Evolutionary conservation across 805 yeast genomes (phyloP), one percentile per base, ranked within the genome.

Genomic region (Metschnikowia amazonensis): DNA sequence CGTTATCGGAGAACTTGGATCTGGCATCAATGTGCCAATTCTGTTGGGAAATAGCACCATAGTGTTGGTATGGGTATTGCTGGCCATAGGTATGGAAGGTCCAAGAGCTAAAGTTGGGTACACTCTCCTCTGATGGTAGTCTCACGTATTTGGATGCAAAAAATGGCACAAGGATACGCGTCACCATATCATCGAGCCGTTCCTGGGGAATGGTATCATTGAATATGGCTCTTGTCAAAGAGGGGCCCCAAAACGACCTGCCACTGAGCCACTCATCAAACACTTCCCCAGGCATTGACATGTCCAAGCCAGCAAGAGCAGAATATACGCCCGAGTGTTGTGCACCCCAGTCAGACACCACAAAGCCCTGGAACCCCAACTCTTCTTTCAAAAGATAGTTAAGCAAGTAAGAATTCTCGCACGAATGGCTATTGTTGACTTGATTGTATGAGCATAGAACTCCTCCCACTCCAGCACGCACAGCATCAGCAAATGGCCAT

Each of bases 271-370:
- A 75, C 37, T 69, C 77, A 46, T 78, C 79, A 50, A 73, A 75
- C 1, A 70, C 61, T 45, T 76, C 80, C 2, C 81, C 80, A 0
- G 86, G 86, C 85, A 81, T 80, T 10, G 77, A 67, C 84, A 82
- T 79, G 60, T 82, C 86, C 29, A 79, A 61, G 2, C 87, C 87
- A 2, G 83, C 72, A 20, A 78, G 60, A 1, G 77, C 81, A 1
- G 82, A 71, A 42, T 71, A 68, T 4, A 80, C 79, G 5, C 86
- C 85, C 7, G 75, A 58, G 51, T 76, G 81, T 48, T 76, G 81
- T 4, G 82, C 85, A n/a, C 78, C 80, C 84, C 85, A 80, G 56
- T 81, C 86, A 23, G 82, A 72, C 46, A 80, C 74, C n/a, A 81
- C 81, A 59, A 79, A 81, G 0, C 86, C 86, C 62, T 81, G 84